Evolutionary conservation across 352 stramenopile genomes (phyloP).

Genomic region (Elongisporangium prolatum): DNA sequence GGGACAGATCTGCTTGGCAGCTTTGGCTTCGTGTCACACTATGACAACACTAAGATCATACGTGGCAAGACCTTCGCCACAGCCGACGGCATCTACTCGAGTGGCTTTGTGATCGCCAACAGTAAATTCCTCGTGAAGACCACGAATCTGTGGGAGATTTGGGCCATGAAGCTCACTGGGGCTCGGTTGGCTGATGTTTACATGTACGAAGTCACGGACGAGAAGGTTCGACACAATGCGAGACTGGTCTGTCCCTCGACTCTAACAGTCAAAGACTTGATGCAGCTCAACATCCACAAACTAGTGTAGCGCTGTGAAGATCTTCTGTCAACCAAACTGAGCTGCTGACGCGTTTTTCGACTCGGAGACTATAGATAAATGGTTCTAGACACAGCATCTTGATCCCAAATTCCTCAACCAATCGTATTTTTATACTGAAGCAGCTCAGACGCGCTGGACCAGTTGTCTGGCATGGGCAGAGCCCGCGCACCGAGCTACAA

Average conservation of each 20-base stretch:
- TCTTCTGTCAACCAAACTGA: too few species aligned
- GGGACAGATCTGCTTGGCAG: too few species aligned
- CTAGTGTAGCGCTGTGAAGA: conserved; percentile 7
- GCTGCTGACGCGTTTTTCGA: too few species aligned
- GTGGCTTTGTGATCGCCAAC: conserved; percentile 53
- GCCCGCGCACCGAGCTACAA: too few species aligned
- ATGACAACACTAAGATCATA: too few species aligned
- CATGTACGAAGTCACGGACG: conserved; percentile 25
- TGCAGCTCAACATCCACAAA: conserved; percentile 25
- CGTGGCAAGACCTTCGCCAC: conserved; percentile 28
- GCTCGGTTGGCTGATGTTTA: conserved; percentile 38
- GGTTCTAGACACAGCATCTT: too few species aligned
- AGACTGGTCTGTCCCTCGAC: conserved; percentile 31
- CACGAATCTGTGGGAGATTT: conserved; percentile 27
- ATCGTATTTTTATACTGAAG: too few species aligned
- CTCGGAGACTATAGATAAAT: too few species aligned
- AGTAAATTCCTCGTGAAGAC: conserved; percentile 43
- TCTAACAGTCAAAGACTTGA: conserved; percentile 19
- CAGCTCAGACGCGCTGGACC: too few species aligned
- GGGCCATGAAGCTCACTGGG: conserved; percentile 37
- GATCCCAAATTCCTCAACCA: too few species aligned
- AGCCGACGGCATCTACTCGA: conserved; percentile 53
- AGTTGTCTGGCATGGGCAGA: too few species aligned
- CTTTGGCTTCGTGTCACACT: too few species aligned
- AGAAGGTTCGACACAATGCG: conserved; percentile 20